Evolutionary conservation across 176 grass and related monocot genomes (phyloP), one percentile per base, ranked within the genome.

Genomic region (Raddia distichophylla): DNA sequence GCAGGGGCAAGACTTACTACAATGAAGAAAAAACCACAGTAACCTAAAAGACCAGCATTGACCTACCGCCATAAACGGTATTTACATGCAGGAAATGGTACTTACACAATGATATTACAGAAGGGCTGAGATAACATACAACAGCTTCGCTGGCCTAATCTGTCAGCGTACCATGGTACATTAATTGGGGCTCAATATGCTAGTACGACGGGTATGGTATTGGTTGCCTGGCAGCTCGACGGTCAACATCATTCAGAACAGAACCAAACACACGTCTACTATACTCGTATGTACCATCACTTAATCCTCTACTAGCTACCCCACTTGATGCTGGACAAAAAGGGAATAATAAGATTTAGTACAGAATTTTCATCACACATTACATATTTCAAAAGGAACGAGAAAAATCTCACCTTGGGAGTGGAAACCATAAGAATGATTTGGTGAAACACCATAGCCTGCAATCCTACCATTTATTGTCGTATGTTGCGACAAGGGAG

Each of bases 201-300:
- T 91, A 91, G 82, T 91, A 87, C 45, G 89, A 94, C 10, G 84
- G 89, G 61, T 83, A 91, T 62, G 87, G 57, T 61, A 91, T 47
- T 73, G 89, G 64, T 76, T 85, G 81, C 66, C 77, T 85, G 42
- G 69, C 54, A 80, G 76, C 78, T 59, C 45, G 81, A 17, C 52
- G 84, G 62, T 80, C 93, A 82, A 75, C 86, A 86, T 93, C 93
- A 82, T 83, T 86, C 78, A 93, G 66, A 75, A 91, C 90, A 47
- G 88, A 91, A 89, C 86, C 96, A 88, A 91, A 90, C 34, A 91
- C 76, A 74, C 71, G 90, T 56, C 88, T 94, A 81, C 86, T 87
- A 91, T 98, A 93, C 51, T 94, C 88, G 56, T 93, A 90, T 12
- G 76, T 94, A 80, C 80, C 85, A 32, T 86, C 86, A 81, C 69